These are phyloP conservation scores for Dendrocalamus latiflorus DNA, from an alignment of 202 grass and related monocot genomes.

Conservation along the genomic window DNA sequence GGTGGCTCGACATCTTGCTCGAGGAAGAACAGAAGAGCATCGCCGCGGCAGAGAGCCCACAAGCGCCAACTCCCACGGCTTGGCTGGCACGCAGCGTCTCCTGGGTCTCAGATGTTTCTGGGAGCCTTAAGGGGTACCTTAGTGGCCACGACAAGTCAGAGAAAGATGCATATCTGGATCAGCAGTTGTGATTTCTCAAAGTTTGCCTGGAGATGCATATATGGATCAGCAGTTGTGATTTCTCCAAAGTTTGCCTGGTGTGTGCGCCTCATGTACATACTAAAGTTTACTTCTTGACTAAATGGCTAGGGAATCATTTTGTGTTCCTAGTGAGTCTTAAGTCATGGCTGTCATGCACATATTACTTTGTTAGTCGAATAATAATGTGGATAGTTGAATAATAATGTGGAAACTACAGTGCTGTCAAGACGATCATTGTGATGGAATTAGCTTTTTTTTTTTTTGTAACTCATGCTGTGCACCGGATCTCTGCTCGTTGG, in stretches of 20 bases:
- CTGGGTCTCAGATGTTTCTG: conserved; percentile 55
- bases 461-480: background rate
- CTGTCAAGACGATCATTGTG: background rate
- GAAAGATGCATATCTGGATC: conserved; percentile 68
- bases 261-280: conserved; percentile 36
- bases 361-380: conserved; percentile 16
- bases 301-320: background rate
- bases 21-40: conserved; percentile 69
- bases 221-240: too few species aligned
- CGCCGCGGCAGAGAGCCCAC: conserved; percentile 41
- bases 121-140: conserved; percentile 50
- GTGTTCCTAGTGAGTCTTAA: background rate
- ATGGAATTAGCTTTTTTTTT: background rate
- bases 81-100: conserved; percentile 73
- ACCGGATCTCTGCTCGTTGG: background rate
- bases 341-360: too few species aligned
- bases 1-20: conserved; percentile 57
- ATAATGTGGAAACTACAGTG: conserved; percentile 17
- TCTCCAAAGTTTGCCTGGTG: background rate
- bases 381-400: too few species aligned
- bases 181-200: conserved; percentile 44
- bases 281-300: background rate
- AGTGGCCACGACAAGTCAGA: conserved; percentile 40
- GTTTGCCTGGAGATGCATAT: too few species aligned
- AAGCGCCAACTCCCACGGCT: conserved; percentile 30